Conservation (phyloP, 116 monocot species). For the Papilionanthe hybrid region DNA sequence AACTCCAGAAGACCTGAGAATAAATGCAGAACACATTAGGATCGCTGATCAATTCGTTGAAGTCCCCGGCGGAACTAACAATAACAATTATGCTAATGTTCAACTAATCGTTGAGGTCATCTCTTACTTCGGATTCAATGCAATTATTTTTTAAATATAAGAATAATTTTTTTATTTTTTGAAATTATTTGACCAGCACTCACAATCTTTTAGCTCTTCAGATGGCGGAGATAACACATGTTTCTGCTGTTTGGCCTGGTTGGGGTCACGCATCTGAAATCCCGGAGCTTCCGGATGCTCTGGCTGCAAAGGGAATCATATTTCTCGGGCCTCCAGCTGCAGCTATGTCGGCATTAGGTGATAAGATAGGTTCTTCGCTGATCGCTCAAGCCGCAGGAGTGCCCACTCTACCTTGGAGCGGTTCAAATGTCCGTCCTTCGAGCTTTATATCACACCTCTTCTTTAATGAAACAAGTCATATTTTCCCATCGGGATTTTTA, state of each 20-base stretch:
- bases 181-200: neutral
- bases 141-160: neutral
- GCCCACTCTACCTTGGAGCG: constrained; percentile 98
- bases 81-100: constrained; percentile 99
- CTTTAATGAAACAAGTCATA: neutral
- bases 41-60: constrained; percentile 99
- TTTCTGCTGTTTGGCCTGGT: constrained; percentile 99
- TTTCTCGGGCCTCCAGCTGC: constrained; percentile 94
- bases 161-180: neutral
- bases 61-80: constrained; percentile 94
- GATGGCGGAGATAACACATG: constrained; percentile 90
- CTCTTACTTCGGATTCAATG: neutral
- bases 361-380: constrained; percentile 97
- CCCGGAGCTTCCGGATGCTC: constrained; percentile 94
- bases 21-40: constrained; percentile 96
- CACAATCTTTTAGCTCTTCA: constrained; percentile 16
- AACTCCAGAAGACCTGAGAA: constrained; percentile 93
- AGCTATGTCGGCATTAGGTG: constrained; percentile 91
- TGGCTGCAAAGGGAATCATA: constrained; percentile 73
- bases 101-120: constrained; percentile 95
- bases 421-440: constrained; percentile 69
- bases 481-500: neutral
- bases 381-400: constrained; percentile 98
- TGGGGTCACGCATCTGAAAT: constrained; percentile 99
- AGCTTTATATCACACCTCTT: neutral